Conservation (phyloP, 352 stramenopile genomes). For the Phytophthora fragariae region DNA sequence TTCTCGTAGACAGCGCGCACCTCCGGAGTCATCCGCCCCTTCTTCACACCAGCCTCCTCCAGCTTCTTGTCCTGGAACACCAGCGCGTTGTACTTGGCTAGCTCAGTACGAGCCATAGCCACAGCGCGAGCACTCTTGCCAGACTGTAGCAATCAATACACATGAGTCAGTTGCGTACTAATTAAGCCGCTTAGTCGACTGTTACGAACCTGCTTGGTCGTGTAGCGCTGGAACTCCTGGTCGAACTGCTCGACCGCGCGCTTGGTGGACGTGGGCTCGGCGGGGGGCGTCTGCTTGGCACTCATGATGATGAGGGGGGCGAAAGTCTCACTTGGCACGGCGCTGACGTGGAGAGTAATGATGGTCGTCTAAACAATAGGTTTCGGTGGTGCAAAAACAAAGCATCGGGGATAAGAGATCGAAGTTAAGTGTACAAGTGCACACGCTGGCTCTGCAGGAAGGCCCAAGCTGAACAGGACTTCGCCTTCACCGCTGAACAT, state of each 20-base stretch:
- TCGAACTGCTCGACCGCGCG: slow-evolving; percentile 81
- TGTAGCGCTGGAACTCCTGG: slow-evolving; percentile 88
- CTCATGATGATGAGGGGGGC: slow-evolving; percentile 31
- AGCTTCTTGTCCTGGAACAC: slow-evolving; percentile 91
- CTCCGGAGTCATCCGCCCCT: slow-evolving; percentile 64
- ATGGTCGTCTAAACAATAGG: slow-evolving; percentile 5
- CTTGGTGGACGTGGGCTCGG: slow-evolving; percentile 42
- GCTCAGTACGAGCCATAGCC: slow-evolving; percentile 77
- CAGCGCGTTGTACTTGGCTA: slow-evolving; percentile 83
- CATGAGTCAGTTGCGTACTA: neutral
- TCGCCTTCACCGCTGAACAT: slow-evolving; percentile 36
- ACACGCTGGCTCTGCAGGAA: slow-evolving; percentile 39
- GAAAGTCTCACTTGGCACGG: slow-evolving; percentile 17
- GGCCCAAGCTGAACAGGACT: slow-evolving; percentile 23
- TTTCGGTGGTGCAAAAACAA: slow-evolving; percentile 34
- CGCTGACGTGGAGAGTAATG: slow-evolving; percentile 14
- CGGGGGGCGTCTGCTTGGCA: slow-evolving; percentile 21
- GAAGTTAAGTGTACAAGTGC: slow-evolving; percentile 8
- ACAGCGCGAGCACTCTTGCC: slow-evolving; percentile 76
- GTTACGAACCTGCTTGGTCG: slow-evolving; percentile 72
- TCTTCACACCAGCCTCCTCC: slow-evolving; percentile 68
- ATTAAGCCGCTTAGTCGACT: neutral
- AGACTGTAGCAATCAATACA: slow-evolving; percentile 34
- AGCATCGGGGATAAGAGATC: slow-evolving; percentile 23
- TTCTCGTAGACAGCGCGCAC: slow-evolving; percentile 72